Conservation (phyloP, 2,329 filamentous ascomycete species). For the Diaporthe destruens region DNA sequence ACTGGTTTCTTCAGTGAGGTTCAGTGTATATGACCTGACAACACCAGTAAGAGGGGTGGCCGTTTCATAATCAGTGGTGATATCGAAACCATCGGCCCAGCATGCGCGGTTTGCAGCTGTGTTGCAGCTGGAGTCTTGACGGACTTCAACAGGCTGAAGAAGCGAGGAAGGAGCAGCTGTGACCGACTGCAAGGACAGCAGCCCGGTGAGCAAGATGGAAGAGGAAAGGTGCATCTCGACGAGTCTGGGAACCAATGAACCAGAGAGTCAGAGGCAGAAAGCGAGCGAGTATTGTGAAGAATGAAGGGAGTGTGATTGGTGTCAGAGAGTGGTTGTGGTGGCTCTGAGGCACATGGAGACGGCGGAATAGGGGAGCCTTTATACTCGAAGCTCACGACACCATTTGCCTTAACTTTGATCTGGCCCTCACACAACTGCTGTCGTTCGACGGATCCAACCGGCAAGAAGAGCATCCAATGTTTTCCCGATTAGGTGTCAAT, state of each 20-base stretch:
- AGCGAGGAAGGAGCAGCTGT: constrained; percentile 34
- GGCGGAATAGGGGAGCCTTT: constrained; percentile 7
- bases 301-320: constrained; percentile 4
- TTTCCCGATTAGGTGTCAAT: constrained; percentile 16
- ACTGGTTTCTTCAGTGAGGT: constrained; percentile 47
- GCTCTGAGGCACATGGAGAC: background rate
- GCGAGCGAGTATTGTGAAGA: background rate
- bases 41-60: constrained; percentile 46
- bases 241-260: background rate
- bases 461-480: background rate
- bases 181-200: constrained; percentile 33
- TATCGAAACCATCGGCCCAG: constrained; percentile 47
- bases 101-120: constrained; percentile 48
- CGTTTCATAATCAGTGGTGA: constrained; percentile 49
- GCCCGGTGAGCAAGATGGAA: constrained; percentile 33
- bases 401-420: background rate
- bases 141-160: constrained; percentile 24
- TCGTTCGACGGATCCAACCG: background rate
- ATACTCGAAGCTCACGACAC: constrained; percentile 25
- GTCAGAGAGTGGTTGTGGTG: background rate
- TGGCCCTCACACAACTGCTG: background rate
- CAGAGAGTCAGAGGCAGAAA: background rate
- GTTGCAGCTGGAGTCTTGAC: constrained; percentile 44
- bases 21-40: constrained; percentile 47
- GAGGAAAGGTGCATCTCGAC: constrained; percentile 22